Percentiles rank a stretch among this genome's conserved stretches.
Evolutionary conservation across 176 grass and related monocot genomes (phyloP).

Genomic region (Hyparrhenia diplandra): DNA sequence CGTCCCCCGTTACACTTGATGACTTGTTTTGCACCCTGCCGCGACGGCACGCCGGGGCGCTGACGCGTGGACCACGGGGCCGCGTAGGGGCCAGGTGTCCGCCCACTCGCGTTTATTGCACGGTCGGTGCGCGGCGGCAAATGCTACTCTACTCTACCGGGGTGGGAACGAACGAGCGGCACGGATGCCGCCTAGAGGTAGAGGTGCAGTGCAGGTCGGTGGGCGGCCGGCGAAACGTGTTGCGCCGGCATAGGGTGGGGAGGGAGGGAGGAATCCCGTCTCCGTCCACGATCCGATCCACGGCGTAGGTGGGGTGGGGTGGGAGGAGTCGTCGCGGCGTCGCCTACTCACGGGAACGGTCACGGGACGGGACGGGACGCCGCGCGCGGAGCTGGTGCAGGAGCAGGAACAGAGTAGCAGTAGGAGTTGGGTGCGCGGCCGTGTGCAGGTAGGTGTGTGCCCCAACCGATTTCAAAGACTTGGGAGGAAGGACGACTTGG

Average conservation of each 20-base stretch:
- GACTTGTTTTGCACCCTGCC: background rate
- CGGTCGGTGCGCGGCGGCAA: background rate
- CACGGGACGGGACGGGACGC: background rate
- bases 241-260: background rate
- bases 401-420: too few species aligned
- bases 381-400: background rate
- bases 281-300: background rate
- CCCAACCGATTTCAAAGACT: background rate
- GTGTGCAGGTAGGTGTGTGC: background rate
- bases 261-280: slow-evolving; percentile 4
- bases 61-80: background rate
- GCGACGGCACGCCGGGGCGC: background rate
- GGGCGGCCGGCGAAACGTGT: background rate
- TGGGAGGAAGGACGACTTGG: background rate
- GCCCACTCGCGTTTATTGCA: background rate
- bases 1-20: background rate
- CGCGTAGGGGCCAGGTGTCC: background rate
- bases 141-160: too few species aligned
- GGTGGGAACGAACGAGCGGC: background rate
- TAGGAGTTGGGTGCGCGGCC: background rate
- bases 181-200: background rate
- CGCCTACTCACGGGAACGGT: background rate
- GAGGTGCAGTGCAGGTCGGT: background rate
- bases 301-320: background rate
- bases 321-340: background rate